These are phyloP conservation scores for Rutstroemia sp. DNA, from an alignment of 2,329 filamentous ascomycete species.

Conservation along the genomic window DNA sequence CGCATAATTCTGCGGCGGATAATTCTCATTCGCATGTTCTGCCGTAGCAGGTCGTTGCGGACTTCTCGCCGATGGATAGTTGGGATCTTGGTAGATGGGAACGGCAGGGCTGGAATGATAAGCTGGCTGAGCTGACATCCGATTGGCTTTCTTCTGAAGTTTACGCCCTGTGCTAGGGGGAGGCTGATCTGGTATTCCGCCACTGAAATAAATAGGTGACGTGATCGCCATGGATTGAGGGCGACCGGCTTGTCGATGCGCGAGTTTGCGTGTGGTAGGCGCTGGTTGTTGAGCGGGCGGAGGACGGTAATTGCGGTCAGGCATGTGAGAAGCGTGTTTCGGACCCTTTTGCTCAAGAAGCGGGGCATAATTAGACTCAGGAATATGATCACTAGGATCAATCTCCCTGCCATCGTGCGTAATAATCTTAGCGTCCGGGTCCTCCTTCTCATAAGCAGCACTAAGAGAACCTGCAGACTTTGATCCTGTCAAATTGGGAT, in stretches of 20 bases:
- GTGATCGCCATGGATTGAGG: conserved; percentile 38
- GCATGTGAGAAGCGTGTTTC: conserved; percentile 32
- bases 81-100: conserved; percentile 26
- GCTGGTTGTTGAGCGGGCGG: conserved; percentile 41
- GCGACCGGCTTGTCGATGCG: conserved; percentile 41
- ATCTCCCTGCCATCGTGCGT: conserved; percentile 69
- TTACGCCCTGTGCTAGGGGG: conserved; percentile 40
- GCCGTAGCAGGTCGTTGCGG: conserved; percentile 22
- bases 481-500: conserved; percentile 43
- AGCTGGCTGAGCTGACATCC: conserved; percentile 23
- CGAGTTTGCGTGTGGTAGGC: conserved; percentile 41
- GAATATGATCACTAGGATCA: conserved; percentile 74
- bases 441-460: conserved; percentile 29
- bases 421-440: conserved; percentile 62
- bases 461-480: conserved; percentile 22
- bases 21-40: conserved; percentile 26
- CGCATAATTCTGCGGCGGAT: conserved; percentile 21
- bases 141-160: conserved; percentile 52
- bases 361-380: conserved; percentile 40
- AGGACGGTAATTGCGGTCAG: conserved; percentile 33
- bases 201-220: conserved; percentile 24
- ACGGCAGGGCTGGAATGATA: conserved; percentile 24
- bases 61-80: conserved; percentile 11
- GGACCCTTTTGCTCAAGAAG: conserved; percentile 40
- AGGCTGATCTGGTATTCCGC: conserved; percentile 30